Conservation (phyloP, 106 monocot species). For the Vanilla planifolia region DNA sequence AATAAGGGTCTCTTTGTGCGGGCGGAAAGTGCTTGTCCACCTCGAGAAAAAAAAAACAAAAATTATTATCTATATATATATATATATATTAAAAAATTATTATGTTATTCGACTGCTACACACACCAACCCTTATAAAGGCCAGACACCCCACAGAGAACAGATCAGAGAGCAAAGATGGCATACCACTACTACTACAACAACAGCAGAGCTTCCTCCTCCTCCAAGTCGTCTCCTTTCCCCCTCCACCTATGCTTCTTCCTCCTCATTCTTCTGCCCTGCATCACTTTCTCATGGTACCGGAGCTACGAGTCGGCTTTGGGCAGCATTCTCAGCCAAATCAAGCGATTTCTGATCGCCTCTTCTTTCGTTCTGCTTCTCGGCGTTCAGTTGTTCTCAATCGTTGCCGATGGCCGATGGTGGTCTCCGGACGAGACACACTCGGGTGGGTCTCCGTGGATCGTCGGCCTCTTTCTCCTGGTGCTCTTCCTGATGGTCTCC, state of each 20-base stretch:
- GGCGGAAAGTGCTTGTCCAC: too few species aligned
- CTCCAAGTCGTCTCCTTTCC: constrained; percentile 14
- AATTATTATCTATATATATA: too few species aligned
- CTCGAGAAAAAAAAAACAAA: too few species aligned
- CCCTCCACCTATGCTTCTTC: constrained; percentile 66
- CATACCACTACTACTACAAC: too few species aligned
- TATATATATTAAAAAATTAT: too few species aligned
- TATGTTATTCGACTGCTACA: too few species aligned
- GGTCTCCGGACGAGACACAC: constrained; percentile 9
- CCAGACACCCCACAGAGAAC: too few species aligned
- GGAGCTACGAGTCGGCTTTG: constrained; percentile 52
- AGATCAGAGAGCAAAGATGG: too few species aligned
- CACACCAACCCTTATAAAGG: too few species aligned
- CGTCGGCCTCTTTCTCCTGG: constrained; percentile 41
- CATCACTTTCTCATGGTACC: constrained; percentile 50
- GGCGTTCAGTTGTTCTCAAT: constrained; percentile 41
- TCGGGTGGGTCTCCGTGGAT: constrained; percentile 78
- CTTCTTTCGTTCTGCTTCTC: constrained; percentile 49
- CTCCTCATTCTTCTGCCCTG: constrained; percentile 36
- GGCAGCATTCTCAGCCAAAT: constrained; percentile 40
- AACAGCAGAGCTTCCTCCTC: too few species aligned
- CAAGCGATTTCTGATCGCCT: constrained; percentile 34
- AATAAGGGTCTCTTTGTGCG: too few species aligned
- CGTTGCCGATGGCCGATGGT: constrained; percentile 1
- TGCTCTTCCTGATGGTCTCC: constrained; percentile 67